Base-by-base conservation (phyloP, 345 rosid species). In the Sonneratia caseolaris region DNA sequence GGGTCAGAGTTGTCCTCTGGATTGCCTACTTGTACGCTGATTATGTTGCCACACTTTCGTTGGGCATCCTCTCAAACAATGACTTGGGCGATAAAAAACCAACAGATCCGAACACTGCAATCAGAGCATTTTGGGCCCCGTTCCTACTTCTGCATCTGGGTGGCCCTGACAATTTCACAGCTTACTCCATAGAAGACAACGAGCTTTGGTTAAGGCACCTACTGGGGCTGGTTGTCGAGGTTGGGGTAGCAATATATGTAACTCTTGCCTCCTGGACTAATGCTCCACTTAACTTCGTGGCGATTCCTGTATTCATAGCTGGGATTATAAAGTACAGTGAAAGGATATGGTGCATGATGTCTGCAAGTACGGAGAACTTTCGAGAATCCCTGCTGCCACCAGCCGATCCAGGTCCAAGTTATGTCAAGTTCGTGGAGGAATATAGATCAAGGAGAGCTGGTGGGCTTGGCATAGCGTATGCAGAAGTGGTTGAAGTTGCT, bases 61-160 rank as follows among this genome's bases (percentile, higher is more conserved):
- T 77, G 13, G 79, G 85, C 37, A 69, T 78, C 43, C 76, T 82
- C 66, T 66, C 69, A 14, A 68, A 57, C 6, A 1, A 45, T 43
- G 47, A 43, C 69, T 42, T 36, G 22, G 3, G 69, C 32, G 45
- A n/a, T 16, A 0, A 16, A 45, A 40, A 66, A 45, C 27, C 9
- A 27, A 7, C 71, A 27, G 61, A 68, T 45, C 64, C 72, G 1
- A 8, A 45, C 9, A 40, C 40, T 3, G 69, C 67, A 22, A 62
- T 78, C 21, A 37, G 51, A 38, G 66, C 77, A 51, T 74, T 78
- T 27, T 82, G 83, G 77, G 78, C 83, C 0, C 80, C 81, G 1
- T 80, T 80, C 38, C 78, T 82, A 19, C 70, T 80, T 11, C 51
- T 75, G 73, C 80, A 82, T 36, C 66, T 78, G 1, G 80, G 80